Percentiles rank a stretch among this genome's conserved stretches.
Evolutionary conservation across 2,329 filamentous ascomycete genomes (phyloP).

Genomic region (Penicillium oxalicum): DNA sequence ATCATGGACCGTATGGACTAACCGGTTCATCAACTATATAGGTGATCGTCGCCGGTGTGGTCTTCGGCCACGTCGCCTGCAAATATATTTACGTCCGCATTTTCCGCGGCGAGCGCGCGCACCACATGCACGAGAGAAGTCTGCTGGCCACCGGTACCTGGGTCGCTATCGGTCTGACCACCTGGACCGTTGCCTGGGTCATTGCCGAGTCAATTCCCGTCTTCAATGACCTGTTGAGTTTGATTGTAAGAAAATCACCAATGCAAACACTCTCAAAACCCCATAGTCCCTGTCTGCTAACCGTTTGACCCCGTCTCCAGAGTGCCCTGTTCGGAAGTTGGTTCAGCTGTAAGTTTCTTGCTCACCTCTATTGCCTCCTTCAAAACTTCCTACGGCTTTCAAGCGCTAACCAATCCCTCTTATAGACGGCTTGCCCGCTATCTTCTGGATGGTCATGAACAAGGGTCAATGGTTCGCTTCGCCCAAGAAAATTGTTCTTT

Average conservation of each 20-base stretch:
- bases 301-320: conserved; percentile 7
- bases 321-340: conserved; percentile 56
- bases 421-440: conserved; percentile 25
- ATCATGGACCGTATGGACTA: too few relatives aligned
- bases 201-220: conserved; percentile 63
- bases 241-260: conserved; percentile 41
- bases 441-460: conserved; percentile 47
- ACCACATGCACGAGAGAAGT: conserved; percentile 47
- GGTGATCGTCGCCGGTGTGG: conserved; percentile 54
- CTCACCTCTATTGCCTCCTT: too few relatives aligned
- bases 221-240: conserved; percentile 58
- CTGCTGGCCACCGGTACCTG: conserved; percentile 49
- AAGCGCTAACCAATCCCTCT: too few relatives aligned
- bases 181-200: conserved; percentile 58
- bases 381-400: too few relatives aligned
- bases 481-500: conserved; percentile 40
- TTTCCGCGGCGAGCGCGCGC: conserved; percentile 49
- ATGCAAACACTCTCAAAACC: too few relatives aligned
- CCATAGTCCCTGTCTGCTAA: conserved; percentile 4
- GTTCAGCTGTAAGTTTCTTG: conserved; percentile 50
- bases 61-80: conserved; percentile 59
- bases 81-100: conserved; percentile 60
- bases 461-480: conserved; percentile 35
- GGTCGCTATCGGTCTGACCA: conserved; percentile 48
- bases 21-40: conserved; percentile 38